Base-by-base conservation (phyloP, 2,329 filamentous ascomycete species). In the Elsinoe arachidis region DNA sequence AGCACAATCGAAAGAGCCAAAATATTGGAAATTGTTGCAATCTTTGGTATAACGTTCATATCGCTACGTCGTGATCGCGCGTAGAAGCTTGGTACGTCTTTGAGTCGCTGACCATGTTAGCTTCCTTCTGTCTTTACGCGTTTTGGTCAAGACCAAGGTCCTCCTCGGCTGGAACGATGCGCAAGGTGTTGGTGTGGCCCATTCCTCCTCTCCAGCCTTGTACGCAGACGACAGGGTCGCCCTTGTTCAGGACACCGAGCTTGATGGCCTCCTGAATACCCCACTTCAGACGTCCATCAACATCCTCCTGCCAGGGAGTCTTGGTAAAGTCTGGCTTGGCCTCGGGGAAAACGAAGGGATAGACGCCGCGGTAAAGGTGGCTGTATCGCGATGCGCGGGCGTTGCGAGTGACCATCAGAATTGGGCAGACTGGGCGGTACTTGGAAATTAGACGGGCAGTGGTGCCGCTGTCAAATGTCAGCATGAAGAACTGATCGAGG, bases 401-500 rank as follows among this genome's bases (percentile, higher is more conserved):
- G 73, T 87, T 96, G 68, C 93, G 87, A 63, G 92, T 96, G 63
- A 99, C 88, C 92, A 97, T 97, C 80, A 99, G 92, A 78, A 99
- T 96, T 67, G 93, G 93, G 83, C 92, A 97, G 63, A 97, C 91
- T 54, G 93, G 93, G 70, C 93, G 88, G 80, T 96, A 99, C 80
- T 99, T 99, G 79, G 92, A 95, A 65, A 97, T 81, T 62, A 97
- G 85, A 68, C 93, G 90, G 60, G 93, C 93, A 64, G 92, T 96
- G 69, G 89, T 88, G 70, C 93, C 93, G 65, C 91, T 85, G 63
- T 19, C 34, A 14, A 23, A 21, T n/a, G 44, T 59, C 38, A 59
- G 57, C 33, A 3, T 33, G 17, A 3, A 14, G 1, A 26, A 17
- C 52, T 23, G 12, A 38, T 34, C 43, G 57, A 35, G 33, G 47